Evolutionary conservation across 1,139 yeast genomes (phyloP).

Genomic region (Pichia sorboxylosa): DNA sequence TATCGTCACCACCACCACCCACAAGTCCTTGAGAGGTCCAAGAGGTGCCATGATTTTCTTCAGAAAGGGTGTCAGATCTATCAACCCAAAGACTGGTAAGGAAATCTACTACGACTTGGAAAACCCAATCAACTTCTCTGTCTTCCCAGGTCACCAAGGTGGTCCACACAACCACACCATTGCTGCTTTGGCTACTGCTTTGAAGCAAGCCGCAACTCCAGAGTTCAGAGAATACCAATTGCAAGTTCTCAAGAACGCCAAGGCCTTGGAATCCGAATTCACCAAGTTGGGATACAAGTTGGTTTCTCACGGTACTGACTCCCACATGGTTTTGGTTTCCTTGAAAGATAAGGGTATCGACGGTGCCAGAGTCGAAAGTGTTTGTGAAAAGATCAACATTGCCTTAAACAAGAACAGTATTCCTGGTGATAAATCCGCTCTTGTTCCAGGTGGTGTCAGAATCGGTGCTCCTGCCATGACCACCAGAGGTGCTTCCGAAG

Average conservation of each 20-base stretch:
- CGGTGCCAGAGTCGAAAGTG: constrained; percentile 95
- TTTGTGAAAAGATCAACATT: constrained; percentile 88
- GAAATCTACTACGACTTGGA: constrained; percentile 84
- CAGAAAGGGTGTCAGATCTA: constrained; percentile 89
- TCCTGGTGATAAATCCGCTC: constrained; percentile 96
- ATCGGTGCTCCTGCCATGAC: constrained; percentile 99
- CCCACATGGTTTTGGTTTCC: constrained; percentile 88
- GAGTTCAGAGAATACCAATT: constrained; percentile 86
- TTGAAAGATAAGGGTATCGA: constrained; percentile 84
- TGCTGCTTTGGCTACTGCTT: constrained; percentile 92
- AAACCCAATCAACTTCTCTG: constrained; percentile 91
- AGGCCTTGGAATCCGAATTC: constrained; percentile 69
- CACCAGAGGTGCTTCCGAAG: constrained; percentile 87
- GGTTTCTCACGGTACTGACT: constrained; percentile 92
- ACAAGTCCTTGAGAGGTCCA: constrained; percentile 97
- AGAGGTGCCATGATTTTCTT: constrained; percentile 98
- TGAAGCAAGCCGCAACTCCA: constrained; percentile 86
- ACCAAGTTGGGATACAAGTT: constrained; percentile 61
- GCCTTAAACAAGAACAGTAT: constrained; percentile 95
- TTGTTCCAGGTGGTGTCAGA: constrained; percentile 96
- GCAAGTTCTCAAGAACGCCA: constrained; percentile 82
- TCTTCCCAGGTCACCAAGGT: constrained; percentile 99
- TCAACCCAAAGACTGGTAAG: constrained; percentile 85
- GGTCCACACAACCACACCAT: constrained; percentile 99
- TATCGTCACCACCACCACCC: constrained; percentile 96